These are phyloP conservation scores for Tetrahymena malaccensis DNA, from an alignment of 73 alveolate genomes.

Conservation along the genomic window DNA sequence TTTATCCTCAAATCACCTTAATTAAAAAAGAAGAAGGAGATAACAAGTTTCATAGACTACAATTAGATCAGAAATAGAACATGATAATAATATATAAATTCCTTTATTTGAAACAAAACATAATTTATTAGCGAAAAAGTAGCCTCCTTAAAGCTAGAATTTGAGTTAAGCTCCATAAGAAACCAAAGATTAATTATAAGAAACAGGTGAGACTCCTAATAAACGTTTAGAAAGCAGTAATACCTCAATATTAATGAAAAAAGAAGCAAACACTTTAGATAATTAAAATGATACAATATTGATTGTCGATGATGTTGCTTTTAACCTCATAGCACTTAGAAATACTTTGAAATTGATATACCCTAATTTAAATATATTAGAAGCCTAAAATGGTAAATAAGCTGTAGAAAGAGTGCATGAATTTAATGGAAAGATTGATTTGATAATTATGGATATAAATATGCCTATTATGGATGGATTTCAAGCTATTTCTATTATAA, in stretches of 20 bases:
- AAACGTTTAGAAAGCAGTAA: neutral
- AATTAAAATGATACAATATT: neutral
- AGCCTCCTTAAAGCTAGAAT: neutral
- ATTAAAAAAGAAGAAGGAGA: neutral
- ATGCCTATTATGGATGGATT: constrained; percentile 21
- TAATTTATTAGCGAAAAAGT: neutral
- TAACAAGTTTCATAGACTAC: neutral
- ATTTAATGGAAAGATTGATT: neutral
- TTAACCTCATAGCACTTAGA: neutral
- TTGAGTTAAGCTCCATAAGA: neutral
- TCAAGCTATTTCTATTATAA: neutral
- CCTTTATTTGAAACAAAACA: neutral
- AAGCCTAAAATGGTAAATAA: neutral
- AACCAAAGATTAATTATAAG: neutral
- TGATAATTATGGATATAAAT: constrained; percentile 9
- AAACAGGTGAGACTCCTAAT: neutral
- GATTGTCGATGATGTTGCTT: neutral
- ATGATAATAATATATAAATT: neutral
- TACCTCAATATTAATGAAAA: neutral
- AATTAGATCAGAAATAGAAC: neutral
- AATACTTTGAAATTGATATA: neutral
- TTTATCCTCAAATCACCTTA: neutral
- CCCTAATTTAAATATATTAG: neutral
- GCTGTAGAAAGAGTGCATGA: neutral
- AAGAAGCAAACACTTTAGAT: neutral